Evolutionary conservation across 31 red algal species (phyloP), one percentile per base, ranked within the genome.

Genomic region (Porphyra umbilicalis): DNA sequence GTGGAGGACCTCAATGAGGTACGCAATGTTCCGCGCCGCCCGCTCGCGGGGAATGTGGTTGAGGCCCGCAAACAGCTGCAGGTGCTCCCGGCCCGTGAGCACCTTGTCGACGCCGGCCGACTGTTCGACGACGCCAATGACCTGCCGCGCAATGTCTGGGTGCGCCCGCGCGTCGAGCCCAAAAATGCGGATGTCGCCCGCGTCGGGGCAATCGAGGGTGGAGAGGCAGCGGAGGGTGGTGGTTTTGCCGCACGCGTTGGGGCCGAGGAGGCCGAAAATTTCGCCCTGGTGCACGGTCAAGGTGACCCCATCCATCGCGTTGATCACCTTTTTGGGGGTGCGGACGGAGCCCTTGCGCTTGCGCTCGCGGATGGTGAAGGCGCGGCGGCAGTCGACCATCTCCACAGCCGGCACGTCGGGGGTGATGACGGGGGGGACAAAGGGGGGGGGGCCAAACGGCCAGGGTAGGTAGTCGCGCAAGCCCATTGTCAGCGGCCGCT

Each of bases 241-340:
- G 32, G 97, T 93, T 78, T 99, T 99, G 32, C 97, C 97, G 79
- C 88, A 87, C 35, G 85, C 88, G 80, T 99, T 99, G 8, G 97
- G 97, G 20, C 97, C 97, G 29, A 99, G 91, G 11, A 99, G 82
- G 71, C 83, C 94, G 74, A 90, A 83, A 36, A 99, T 88, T 76
- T 82, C 57, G 16, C 92, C 97, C 35, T 81, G 84, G 35, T 37
- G 20, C 16, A 90, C 93, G 14, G 88, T 77, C 33, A 98, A 85
- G 33, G 85, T 90, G 77, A 98, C 76, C 29, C 83, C 75, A 46
- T 98, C 93, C 16, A 98, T 67, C 29, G 96, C 94, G 30, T 68
- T 85, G 79, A 94, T 90, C 34, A 71, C 57, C 25, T 71, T 29
- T 71, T 71, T 71, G 57, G 57, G 20, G 0, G 57, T n/a, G 2